These are phyloP conservation scores for Leccinum obscurum DNA, from an alignment of 768 basidiomycete genomes.

Conservation along the genomic window DNA sequence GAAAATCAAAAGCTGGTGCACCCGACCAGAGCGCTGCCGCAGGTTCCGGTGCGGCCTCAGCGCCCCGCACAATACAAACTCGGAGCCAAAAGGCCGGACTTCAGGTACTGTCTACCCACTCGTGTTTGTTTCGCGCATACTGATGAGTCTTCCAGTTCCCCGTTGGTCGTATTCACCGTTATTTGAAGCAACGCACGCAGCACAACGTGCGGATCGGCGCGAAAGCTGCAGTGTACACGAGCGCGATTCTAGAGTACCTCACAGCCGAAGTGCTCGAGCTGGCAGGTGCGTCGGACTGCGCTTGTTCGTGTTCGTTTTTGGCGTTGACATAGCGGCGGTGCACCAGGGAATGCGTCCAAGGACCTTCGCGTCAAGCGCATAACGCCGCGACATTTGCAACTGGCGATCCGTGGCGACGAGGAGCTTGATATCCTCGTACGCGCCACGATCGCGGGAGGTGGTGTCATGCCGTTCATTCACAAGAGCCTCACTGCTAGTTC, in stretches of 20 bases:
- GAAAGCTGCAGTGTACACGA: slow-evolving; percentile 97
- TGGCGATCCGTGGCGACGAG: slow-evolving; percentile 96
- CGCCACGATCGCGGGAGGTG: slow-evolving; percentile 91
- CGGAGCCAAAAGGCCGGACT: slow-evolving; percentile 85
- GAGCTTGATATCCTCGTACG: slow-evolving; percentile 94
- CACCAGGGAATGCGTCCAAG: slow-evolving; percentile 89
- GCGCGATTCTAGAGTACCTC: slow-evolving; percentile 93
- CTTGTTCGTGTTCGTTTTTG: background rate
- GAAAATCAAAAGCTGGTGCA: slow-evolving; percentile 58
- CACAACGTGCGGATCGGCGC: slow-evolving; percentile 95
- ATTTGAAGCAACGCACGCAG: slow-evolving; percentile 87
- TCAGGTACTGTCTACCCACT: slow-evolving; percentile 52
- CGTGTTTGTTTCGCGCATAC: background rate
- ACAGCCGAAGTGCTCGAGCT: slow-evolving; percentile 96
- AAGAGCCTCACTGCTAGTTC: slow-evolving; percentile 65
- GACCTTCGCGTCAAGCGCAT: slow-evolving; percentile 98
- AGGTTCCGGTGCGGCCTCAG: slow-evolving; percentile 34
- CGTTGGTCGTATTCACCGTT: slow-evolving; percentile 97
- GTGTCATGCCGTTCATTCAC: slow-evolving; percentile 87
- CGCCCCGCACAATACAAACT: slow-evolving; percentile 52
- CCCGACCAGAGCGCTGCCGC: slow-evolving; percentile 19
- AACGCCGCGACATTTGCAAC: slow-evolving; percentile 92
- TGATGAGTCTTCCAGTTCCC: slow-evolving; percentile 62
- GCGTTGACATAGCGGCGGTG: background rate
- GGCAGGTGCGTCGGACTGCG: slow-evolving; percentile 60